Conservation (phyloP, 2,329 filamentous ascomycete species). For the Anthostomella pinea region DNA sequence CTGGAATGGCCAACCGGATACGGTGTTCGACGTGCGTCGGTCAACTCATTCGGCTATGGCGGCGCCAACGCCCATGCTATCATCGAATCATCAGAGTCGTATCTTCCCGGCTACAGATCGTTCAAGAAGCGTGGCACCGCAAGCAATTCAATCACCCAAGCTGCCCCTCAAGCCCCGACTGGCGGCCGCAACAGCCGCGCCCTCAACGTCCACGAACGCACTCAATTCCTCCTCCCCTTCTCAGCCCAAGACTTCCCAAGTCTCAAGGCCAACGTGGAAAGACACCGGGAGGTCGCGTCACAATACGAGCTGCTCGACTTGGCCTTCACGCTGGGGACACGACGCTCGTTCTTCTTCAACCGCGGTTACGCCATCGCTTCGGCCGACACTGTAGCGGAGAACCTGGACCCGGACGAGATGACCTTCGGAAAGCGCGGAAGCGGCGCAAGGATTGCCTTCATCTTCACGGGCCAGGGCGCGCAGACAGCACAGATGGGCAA, state of each 20-base stretch:
- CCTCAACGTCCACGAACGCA: slow-evolving; percentile 2
- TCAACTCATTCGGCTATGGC: slow-evolving; percentile 16
- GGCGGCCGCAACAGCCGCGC: slow-evolving; percentile 3
- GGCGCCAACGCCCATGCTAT: slow-evolving; percentile 15
- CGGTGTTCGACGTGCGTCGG: slow-evolving; percentile 6
- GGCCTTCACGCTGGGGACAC: slow-evolving; percentile 5
- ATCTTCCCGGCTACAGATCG: slow-evolving; percentile 6
- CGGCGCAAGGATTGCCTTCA: slow-evolving; percentile 4
- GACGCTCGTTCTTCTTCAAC: slow-evolving; percentile 8
- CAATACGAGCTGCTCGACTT: slow-evolving; percentile 9
- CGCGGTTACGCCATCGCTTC: slow-evolving; percentile 3
- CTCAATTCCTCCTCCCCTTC: slow-evolving; percentile 8
- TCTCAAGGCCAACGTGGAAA: slow-evolving; percentile 7
- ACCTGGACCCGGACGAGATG: slow-evolving; percentile 1
- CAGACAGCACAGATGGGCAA: slow-evolving; percentile 35
- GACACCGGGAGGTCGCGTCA: not conserved
- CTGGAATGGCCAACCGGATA: too few species aligned
- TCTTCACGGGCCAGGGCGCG: slow-evolving; percentile 13
- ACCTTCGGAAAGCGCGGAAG: too few species aligned
- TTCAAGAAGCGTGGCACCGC: slow-evolving; percentile 2
- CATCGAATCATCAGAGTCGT: slow-evolving; percentile 4
- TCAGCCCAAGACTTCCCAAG: slow-evolving; percentile 9
- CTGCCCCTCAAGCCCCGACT: too few species aligned
- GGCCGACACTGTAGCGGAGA: not conserved
- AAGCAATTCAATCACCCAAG: not conserved